Conservation (phyloP, 495 filamentous ascomycete species). For the Xylaria castorea region DNA sequence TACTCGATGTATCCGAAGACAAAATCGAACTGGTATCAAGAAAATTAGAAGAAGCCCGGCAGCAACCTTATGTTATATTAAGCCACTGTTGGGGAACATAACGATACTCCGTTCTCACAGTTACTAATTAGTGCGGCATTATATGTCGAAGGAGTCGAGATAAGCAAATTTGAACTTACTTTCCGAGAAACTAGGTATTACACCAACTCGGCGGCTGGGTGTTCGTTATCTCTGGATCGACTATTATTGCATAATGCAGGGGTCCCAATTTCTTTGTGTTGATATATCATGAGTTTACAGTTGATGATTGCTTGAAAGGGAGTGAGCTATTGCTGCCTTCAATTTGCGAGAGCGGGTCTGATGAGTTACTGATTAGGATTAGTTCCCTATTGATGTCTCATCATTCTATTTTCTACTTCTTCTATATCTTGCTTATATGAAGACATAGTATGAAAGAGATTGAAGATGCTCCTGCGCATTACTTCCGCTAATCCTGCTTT, state of each 20-base stretch:
- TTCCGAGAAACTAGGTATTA: constrained; percentile 15
- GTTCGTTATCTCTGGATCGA: constrained; percentile 6
- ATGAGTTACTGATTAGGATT: neutral
- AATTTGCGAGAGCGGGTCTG: neutral
- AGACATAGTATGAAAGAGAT: neutral
- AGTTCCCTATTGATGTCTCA: neutral
- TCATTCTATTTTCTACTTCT: neutral
- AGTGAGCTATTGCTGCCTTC: neutral
- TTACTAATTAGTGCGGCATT: too few species aligned
- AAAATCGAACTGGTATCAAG: neutral
- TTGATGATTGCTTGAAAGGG: neutral
- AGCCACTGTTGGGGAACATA: constrained; percentile 1
- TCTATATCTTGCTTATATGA: neutral
- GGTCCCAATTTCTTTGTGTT: neutral
- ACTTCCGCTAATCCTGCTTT: too few species aligned
- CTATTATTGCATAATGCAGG: constrained; percentile 8
- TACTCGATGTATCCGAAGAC: constrained; percentile 5
- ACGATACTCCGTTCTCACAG: neutral
- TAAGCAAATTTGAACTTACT: neutral
- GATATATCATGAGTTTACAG: neutral
- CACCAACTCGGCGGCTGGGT: neutral
- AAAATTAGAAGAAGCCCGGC: neutral
- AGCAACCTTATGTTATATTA: neutral
- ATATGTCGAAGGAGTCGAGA: neutral
- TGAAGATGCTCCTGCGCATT: neutral